phyloP scores from a whole-genome alignment of 2,329 filamentous ascomycete species.

The Ascocoryne sarcoides region DNA sequence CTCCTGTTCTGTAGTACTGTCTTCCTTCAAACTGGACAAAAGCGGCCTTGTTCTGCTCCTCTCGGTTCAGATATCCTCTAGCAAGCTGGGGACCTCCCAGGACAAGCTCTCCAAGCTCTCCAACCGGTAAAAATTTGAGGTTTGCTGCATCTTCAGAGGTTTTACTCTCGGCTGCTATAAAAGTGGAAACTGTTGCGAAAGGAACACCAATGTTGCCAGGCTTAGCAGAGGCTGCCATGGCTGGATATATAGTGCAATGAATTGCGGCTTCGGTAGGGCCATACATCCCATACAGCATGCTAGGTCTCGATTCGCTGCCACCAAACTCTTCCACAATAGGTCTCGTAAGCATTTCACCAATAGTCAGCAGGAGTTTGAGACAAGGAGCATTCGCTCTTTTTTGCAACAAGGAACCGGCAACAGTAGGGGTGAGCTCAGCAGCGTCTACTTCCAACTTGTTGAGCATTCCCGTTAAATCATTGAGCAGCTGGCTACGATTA shows the following conservation, averaged over 20 bases:
- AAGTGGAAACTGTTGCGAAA: constrained; percentile 58
- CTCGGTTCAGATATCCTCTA: constrained; percentile 70
- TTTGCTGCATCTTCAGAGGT: constrained; percentile 12
- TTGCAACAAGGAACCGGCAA: constrained; percentile 67
- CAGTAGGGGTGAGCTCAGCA: constrained; percentile 82
- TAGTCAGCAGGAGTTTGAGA: constrained; percentile 68
- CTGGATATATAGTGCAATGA: constrained; percentile 70
- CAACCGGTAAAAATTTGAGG: constrained; percentile 23
- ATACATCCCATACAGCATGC: constrained; percentile 87
- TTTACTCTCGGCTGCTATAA: constrained; percentile 22
- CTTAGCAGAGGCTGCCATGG: constrained; percentile 46
- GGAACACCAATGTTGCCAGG: constrained; percentile 68
- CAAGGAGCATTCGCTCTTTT: constrained; percentile 57
- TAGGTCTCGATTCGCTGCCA: constrained; percentile 31
- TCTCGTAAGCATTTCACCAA: constrained; percentile 84
- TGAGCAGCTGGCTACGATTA: constrained; percentile 59
- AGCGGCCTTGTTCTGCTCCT: constrained; percentile 60
- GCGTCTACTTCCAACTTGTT: constrained; percentile 63
- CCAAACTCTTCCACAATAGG: constrained; percentile 75
- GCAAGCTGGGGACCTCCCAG: constrained; percentile 76
- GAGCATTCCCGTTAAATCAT: constrained; percentile 63
- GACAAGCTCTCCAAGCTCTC: constrained; percentile 53
- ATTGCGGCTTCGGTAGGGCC: constrained; percentile 89
- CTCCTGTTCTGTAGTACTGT: constrained; percentile 73
- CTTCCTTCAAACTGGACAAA: constrained; percentile 61